Evolutionary conservation across 768 basidiomycete genomes (phyloP).

Genomic region (Rhodotorula kratochvilovae): DNA sequence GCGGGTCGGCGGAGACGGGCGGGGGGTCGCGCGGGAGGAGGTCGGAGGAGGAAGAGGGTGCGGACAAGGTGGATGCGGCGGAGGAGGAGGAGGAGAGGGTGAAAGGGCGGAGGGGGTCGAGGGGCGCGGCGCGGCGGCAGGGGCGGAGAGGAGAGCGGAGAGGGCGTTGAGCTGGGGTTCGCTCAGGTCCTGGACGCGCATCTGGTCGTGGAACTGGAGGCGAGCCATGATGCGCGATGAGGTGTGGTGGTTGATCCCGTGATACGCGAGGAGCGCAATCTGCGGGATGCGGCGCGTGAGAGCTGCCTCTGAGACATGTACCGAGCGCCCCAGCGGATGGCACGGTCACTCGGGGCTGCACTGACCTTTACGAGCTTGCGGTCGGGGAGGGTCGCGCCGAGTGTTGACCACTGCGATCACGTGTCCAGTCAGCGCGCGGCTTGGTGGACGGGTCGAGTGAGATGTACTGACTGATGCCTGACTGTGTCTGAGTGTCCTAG

Average conservation of each 20-base stretch:
- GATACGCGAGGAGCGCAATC: conserved; percentile 86
- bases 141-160: conserved; percentile 90
- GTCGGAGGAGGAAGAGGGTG: conserved; percentile 44
- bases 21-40: conserved; percentile 22
- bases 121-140: conserved; percentile 65
- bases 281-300: conserved; percentile 46
- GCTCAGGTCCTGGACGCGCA: conserved; percentile 73
- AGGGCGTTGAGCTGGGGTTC: conserved; percentile 82
- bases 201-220: conserved; percentile 80
- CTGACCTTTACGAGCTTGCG: conserved; percentile 69
- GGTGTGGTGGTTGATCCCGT: conserved; percentile 73
- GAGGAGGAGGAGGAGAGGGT: conserved; percentile 50
- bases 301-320: no score
- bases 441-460: accelerated
- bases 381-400: conserved; percentile 78
- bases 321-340: no score
- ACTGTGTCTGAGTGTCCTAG: not conserved
- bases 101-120: conserved; percentile 46
- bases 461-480: not conserved
- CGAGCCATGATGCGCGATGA: conserved; percentile 82
- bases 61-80: conserved; percentile 45
- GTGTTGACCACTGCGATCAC: conserved; percentile 49
- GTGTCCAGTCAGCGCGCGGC: not conserved
- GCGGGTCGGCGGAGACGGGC: conserved; percentile 53
- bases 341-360: not conserved